phyloP scores from a whole-genome alignment of 192 early-diverging fungal genomes.

The Mortierella alpina region DNA sequence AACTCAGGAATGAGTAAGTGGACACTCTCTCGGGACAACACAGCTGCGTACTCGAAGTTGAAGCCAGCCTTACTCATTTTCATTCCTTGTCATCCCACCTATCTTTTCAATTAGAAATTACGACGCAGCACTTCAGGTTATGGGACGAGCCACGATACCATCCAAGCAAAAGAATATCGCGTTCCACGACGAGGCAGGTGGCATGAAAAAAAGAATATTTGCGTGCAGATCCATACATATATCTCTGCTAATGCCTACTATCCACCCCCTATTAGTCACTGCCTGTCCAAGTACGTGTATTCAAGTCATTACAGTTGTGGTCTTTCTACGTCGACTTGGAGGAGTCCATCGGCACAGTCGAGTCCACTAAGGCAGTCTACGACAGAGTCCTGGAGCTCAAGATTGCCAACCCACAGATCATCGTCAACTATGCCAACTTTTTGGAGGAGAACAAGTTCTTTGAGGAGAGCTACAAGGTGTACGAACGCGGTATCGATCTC shows the following conservation, averaged over 20 bases:
- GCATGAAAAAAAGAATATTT: background rate
- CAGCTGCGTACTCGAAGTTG: background rate
- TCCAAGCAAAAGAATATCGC: constrained; percentile 68
- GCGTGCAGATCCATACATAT: background rate
- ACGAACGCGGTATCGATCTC: constrained; percentile 95
- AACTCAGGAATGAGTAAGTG: constrained; percentile 68
- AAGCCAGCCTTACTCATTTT: background rate
- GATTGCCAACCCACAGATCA: constrained; percentile 95
- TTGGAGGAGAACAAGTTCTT: constrained; percentile 90
- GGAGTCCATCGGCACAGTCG: constrained; percentile 88
- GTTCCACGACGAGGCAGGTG: constrained; percentile 79
- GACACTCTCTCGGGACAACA: background rate
- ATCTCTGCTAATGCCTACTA: background rate
- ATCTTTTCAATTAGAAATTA: constrained; percentile 52
- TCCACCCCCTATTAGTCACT: constrained; percentile 44
- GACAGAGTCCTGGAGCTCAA: constrained; percentile 93
- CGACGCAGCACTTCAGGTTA: constrained; percentile 81
- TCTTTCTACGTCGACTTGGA: constrained; percentile 94
- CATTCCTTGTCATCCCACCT: background rate
- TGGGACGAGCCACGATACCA: constrained; percentile 83
- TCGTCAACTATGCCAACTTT: constrained; percentile 94
- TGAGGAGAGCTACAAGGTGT: constrained; percentile 96
- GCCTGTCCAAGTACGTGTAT: constrained; percentile 82
- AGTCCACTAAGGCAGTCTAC: constrained; percentile 84
- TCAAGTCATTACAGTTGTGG: constrained; percentile 92